Conservation (phyloP, 140 eudicot genomes). For the Oenanthe javanica region DNA sequence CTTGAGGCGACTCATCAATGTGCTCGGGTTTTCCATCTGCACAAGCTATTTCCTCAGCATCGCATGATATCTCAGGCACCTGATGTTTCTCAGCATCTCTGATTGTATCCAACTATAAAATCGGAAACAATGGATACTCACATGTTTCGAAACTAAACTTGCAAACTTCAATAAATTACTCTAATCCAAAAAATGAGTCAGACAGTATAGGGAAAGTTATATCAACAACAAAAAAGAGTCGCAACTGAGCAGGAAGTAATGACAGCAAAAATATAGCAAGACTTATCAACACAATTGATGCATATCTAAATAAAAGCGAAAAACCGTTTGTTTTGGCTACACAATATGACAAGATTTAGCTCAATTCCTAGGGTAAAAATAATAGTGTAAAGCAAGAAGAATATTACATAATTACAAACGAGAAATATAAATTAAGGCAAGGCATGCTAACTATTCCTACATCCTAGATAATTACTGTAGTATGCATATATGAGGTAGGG, state of each 20-base stretch:
- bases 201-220: not conserved
- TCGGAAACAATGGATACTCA: not conserved
- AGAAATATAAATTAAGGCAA: too few relatives aligned
- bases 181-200: not conserved
- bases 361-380: not conserved
- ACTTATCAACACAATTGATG: too few relatives aligned
- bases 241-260: not conserved
- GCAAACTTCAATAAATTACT: not conserved
- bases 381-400: too few relatives aligned
- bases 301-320: not conserved
- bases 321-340: not conserved
- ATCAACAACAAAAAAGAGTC: too few relatives aligned
- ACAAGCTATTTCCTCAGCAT: constrained; percentile 1
- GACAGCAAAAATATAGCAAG: not conserved
- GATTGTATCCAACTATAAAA: constrained; percentile 46
- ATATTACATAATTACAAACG: too few relatives aligned
- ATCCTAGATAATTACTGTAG: not conserved
- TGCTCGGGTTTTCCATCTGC: constrained; percentile 6
- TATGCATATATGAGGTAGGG: too few relatives aligned
- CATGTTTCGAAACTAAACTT: not conserved
- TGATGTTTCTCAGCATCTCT: constrained; percentile 21
- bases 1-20: not conserved
- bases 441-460: not conserved
- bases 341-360: not conserved
- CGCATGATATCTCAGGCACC: constrained; percentile 12